phyloP scores from a whole-genome alignment of 1,139 yeast genomes.

The Kodamaea anthophila region DNA sequence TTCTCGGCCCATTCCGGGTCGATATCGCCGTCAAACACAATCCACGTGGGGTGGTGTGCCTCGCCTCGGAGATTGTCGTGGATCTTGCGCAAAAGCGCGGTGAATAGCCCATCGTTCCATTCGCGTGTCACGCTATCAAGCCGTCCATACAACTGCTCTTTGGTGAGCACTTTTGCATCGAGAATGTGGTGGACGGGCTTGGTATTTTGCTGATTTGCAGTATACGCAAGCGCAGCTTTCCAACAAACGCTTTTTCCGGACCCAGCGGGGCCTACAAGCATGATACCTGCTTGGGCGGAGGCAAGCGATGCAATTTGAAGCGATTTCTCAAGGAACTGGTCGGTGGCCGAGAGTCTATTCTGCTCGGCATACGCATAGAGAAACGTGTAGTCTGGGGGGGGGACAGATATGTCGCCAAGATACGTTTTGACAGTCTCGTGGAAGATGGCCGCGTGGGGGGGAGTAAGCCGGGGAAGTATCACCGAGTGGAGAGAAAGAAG shows the following conservation, averaged over 20 bases:
- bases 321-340: slow-evolving; percentile 50
- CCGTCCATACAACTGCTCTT: slow-evolving; percentile 62
- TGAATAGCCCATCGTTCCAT: slow-evolving; percentile 88
- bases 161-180: slow-evolving; percentile 71
- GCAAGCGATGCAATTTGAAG: slow-evolving; percentile 60
- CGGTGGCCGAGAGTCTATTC: slow-evolving; percentile 22
- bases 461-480: slow-evolving; percentile 59
- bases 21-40: slow-evolving; percentile 87
- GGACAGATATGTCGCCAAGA: slow-evolving; percentile 20
- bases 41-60: slow-evolving; percentile 55
- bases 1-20: slow-evolving; percentile 96
- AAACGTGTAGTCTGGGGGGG: slow-evolving; percentile 6
- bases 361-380: slow-evolving; percentile 12
- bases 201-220: slow-evolving; percentile 26
- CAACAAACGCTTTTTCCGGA: slow-evolving; percentile 65
- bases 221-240: slow-evolving; percentile 41
- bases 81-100: slow-evolving; percentile 58
- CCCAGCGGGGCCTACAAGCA: slow-evolving; percentile 75
- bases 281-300: slow-evolving; percentile 69
- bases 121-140: slow-evolving; percentile 77
- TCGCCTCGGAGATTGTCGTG: slow-evolving; percentile 58
- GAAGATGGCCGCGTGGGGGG: slow-evolving; percentile 43
- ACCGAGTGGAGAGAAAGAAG: slow-evolving; percentile 53
- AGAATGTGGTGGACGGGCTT: slow-evolving; percentile 44
- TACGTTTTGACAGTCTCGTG: slow-evolving; percentile 20